Percentiles rank a stretch among this genome's conserved stretches.
phyloP scores from a whole-genome alignment of 2,329 filamentous ascomycete genomes.

The Fusarium sp. region DNA sequence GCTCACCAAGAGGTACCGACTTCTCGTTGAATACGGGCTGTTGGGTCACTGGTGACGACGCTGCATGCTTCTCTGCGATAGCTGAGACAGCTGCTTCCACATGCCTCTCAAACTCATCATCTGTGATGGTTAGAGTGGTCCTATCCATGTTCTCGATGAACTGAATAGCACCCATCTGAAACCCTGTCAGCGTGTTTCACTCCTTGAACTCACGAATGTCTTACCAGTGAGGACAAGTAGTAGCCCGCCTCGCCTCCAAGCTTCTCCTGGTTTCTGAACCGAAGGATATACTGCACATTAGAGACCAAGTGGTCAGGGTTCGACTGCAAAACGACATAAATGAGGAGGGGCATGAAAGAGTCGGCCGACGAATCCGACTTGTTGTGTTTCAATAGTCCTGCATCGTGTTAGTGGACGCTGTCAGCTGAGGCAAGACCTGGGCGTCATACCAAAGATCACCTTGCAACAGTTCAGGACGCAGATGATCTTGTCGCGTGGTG shows the following conservation, averaged over 20 bases:
- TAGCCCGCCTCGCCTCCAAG: conserved; percentile 97
- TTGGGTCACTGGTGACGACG: conserved; percentile 57
- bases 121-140: conserved; percentile 90
- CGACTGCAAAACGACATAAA: conserved; percentile 93
- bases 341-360: conserved; percentile 93
- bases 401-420: conserved; percentile 1
- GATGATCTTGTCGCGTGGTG: conserved; percentile 98
- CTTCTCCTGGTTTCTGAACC: conserved; percentile 97
- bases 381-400: conserved; percentile 87
- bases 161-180: conserved; percentile 87
- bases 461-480: conserved; percentile 99
- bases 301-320: conserved; percentile 96
- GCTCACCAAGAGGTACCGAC: conserved; percentile 39
- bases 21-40: conserved; percentile 59
- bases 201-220: conserved; percentile 37
- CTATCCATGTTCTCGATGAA: conserved; percentile 97
- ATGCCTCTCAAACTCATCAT: conserved; percentile 94
- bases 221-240: conserved; percentile 91
- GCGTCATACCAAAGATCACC: conserved; percentile 85
- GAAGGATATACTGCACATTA: conserved; percentile 97
- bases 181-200: background rate
- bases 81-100: conserved; percentile 97
- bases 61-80: conserved; percentile 86
- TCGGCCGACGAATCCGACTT: conserved; percentile 96
- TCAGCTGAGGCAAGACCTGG: background rate